phyloP scores from a whole-genome alignment of 495 filamentous ascomycete genomes.

The Lasiosphaeria hispida region DNA sequence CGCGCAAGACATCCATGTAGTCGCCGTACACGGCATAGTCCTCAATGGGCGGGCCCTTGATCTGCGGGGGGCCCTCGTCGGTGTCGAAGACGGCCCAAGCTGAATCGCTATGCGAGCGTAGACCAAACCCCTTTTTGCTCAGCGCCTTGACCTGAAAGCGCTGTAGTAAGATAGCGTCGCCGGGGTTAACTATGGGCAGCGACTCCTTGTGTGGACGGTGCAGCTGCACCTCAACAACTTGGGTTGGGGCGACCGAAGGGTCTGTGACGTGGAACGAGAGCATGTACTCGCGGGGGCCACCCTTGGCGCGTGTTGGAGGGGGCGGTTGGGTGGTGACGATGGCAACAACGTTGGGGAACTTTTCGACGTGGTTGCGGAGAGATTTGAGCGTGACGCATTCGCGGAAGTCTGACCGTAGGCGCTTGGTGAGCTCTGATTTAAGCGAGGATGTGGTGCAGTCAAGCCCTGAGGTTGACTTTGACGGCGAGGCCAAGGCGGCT shows the following conservation, averaged over 20 bases:
- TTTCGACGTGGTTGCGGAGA: slow-evolving; percentile 54
- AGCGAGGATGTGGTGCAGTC: slow-evolving; percentile 26
- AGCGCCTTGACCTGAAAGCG: slow-evolving; percentile 66
- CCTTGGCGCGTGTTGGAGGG: slow-evolving; percentile 57
- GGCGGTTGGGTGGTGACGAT: slow-evolving; percentile 58
- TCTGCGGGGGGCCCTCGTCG: slow-evolving; percentile 36
- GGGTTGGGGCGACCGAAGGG: slow-evolving; percentile 47
- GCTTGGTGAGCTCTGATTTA: slow-evolving; percentile 39
- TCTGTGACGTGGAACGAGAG: slow-evolving; percentile 71
- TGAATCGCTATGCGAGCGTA: slow-evolving; percentile 42
- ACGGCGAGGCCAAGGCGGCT: slow-evolving; percentile 24
- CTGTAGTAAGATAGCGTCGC: slow-evolving; percentile 74
- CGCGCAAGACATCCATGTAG: slow-evolving; percentile 33
- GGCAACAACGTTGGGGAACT: slow-evolving; percentile 63
- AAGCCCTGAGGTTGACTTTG: slow-evolving; percentile 7
- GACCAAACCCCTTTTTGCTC: slow-evolving; percentile 46
- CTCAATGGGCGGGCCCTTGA: slow-evolving; percentile 47
- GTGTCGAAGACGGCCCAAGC: slow-evolving; percentile 64
- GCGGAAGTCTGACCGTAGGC: slow-evolving; percentile 58
- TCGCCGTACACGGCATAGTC: slow-evolving; percentile 35
- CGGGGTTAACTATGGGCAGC: slow-evolving; percentile 64
- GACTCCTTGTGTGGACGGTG: slow-evolving; percentile 70
- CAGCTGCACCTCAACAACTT: slow-evolving; percentile 61
- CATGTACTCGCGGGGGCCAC: slow-evolving; percentile 67
- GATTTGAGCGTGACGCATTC: slow-evolving; percentile 69